Percentiles rank a stretch among this genome's conserved stretches.
Conservation (phyloP, 108 stramenopile genomes). For the Hondaea fermentalgiana region DNA sequence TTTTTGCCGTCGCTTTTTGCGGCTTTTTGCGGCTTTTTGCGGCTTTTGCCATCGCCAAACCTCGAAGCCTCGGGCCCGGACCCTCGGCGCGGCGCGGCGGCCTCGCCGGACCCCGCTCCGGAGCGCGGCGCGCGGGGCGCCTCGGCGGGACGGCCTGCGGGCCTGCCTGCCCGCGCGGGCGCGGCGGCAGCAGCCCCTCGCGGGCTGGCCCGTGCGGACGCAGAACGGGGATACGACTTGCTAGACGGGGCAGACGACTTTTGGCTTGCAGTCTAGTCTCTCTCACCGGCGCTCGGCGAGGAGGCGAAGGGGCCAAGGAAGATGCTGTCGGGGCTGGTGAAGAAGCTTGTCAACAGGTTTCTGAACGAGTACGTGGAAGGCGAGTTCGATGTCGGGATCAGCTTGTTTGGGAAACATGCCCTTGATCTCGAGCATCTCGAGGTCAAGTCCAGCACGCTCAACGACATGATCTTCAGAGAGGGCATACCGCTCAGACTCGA, state of each 20-base stretch:
- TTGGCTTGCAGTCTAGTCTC: background rate
- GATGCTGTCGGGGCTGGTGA: background rate
- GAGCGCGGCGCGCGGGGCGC: too few relatives aligned
- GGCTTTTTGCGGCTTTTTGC: too few relatives aligned
- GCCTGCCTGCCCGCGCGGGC: too few relatives aligned
- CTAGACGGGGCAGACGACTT: background rate
- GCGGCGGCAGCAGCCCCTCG: too few relatives aligned
- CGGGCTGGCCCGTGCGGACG: too few relatives aligned
- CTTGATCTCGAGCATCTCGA: background rate
- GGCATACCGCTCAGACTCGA: background rate
- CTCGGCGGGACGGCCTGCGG: too few relatives aligned
- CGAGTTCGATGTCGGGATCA: background rate
- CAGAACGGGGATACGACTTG: too few relatives aligned
- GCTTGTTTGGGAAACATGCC: slow-evolving; percentile 1
- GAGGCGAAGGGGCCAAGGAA: background rate
- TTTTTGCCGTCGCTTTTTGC: too few relatives aligned
- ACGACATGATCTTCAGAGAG: background rate
- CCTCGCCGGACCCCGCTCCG: too few relatives aligned
- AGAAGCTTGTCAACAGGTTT: background rate
- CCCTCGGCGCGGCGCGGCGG: too few relatives aligned
- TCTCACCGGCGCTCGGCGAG: background rate
- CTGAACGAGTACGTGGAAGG: background rate
- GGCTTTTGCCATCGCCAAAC: too few relatives aligned
- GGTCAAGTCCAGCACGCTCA: background rate
- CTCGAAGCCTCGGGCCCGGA: too few relatives aligned